Percentiles rank a stretch among this genome's conserved stretches.
These are phyloP conservation scores for Hysterium pulicare DNA, from an alignment of 2,329 filamentous ascomycete genomes.

Conservation along the genomic window DNA sequence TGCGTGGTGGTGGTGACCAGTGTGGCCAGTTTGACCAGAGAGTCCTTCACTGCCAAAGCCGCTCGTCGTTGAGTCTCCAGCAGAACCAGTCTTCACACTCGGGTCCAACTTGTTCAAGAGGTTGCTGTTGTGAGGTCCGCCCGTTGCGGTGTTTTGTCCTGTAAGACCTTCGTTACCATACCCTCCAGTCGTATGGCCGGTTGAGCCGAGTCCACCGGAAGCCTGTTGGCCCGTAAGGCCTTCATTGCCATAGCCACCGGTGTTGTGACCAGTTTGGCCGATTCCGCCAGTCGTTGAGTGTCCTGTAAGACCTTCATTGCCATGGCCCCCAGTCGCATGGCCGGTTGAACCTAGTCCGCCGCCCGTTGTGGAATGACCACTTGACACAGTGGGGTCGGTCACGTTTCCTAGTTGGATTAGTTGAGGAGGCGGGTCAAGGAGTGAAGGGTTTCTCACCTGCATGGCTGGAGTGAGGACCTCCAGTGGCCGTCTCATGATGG, in stretches of 20 bases:
- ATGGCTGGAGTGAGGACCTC: background rate
- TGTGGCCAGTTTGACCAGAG: too few species aligned
- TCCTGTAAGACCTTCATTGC: background rate
- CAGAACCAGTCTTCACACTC: background rate
- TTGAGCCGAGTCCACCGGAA: too few species aligned
- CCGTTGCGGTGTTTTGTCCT: background rate
- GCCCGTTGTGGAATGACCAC: too few species aligned
- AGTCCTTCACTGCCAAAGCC: too few species aligned
- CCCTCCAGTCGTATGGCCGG: background rate
- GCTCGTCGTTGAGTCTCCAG: too few species aligned
- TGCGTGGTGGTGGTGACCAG: too few species aligned
- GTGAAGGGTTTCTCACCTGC: too few species aligned
- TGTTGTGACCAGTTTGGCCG: background rate
- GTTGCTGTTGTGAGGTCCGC: conserved; percentile 8
- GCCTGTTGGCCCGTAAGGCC: too few species aligned
- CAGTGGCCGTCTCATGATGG: conserved; percentile 8
- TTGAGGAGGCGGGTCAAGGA: background rate
- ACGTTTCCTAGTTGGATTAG: background rate
- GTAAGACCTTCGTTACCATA: too few species aligned
- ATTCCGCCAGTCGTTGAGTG: conserved; percentile 11
- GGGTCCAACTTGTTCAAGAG: conserved; percentile 9
- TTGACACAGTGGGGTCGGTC: conserved; percentile 1
- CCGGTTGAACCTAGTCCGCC: background rate
- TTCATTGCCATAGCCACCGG: too few species aligned
- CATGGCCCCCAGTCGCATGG: background rate